These are phyloP conservation scores for Fremontodendron californicum DNA, from an alignment of 345 rosid species.

Conservation along the genomic window DNA sequence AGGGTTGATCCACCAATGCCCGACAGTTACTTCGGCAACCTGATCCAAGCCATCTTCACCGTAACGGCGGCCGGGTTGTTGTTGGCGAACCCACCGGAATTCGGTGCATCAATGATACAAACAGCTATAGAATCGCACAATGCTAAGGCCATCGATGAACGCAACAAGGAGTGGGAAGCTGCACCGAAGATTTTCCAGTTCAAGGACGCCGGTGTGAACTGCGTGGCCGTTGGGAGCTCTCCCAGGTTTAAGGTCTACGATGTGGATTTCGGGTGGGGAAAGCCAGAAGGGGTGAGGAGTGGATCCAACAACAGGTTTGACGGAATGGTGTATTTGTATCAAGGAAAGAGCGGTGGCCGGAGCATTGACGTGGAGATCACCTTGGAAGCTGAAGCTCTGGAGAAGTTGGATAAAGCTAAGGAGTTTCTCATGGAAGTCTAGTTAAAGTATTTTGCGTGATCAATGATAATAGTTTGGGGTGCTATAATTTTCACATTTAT, in stretches of 20 bases:
- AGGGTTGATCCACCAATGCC: conserved; percentile 85
- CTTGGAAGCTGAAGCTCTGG: conserved; percentile 63
- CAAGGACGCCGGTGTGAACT: conserved; percentile 85
- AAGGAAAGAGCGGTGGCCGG: conserved; percentile 73
- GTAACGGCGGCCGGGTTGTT: conserved; percentile 68
- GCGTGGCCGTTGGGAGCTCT: conserved; percentile 92
- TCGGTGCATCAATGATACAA: conserved; percentile 69
- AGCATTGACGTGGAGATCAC: conserved; percentile 91
- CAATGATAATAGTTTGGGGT: too few relatives aligned
- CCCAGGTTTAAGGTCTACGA: conserved; percentile 91
- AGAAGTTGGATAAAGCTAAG: conserved; percentile 60
- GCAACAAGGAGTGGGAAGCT: conserved; percentile 78
- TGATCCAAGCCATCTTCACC: conserved; percentile 89
- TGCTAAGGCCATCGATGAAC: conserved; percentile 55
- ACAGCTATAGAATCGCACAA: conserved; percentile 66
- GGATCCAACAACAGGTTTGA: conserved; percentile 86
- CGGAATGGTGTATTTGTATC: conserved; percentile 95
- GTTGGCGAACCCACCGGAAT: conserved; percentile 49
- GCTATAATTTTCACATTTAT: too few relatives aligned
- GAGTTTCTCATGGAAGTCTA: conserved; percentile 48
- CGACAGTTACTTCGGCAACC: conserved; percentile 76
- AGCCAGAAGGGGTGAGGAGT: conserved; percentile 78
- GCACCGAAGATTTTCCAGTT: conserved; percentile 75
- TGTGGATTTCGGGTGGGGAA: conserved; percentile 90
- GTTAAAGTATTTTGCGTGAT: too few relatives aligned